phyloP scores from a whole-genome alignment of 1,284 basidiomycete genomes.

The Pholiota adiposa region DNA sequence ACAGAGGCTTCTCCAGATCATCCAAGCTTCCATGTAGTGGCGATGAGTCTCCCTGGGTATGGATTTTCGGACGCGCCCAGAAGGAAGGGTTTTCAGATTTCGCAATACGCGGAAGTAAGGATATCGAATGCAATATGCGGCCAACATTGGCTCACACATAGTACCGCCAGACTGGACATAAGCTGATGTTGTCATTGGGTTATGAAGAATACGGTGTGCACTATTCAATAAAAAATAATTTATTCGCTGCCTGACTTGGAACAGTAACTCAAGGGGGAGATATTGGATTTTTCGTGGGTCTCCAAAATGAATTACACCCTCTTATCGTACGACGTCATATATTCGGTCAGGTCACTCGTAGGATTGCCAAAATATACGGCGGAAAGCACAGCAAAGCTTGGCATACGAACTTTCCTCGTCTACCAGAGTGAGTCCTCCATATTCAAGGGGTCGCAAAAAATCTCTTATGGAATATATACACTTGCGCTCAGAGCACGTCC shows the following conservation, averaged over 20 bases:
- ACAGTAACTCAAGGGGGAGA: constrained; percentile 23
- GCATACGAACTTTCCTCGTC: constrained; percentile 46
- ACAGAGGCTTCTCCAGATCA: constrained; percentile 41
- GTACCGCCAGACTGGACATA: constrained; percentile 40
- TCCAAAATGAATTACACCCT: background rate
- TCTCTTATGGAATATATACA: background rate
- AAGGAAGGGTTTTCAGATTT: constrained; percentile 30
- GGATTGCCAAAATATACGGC: constrained; percentile 45
- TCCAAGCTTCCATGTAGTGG: constrained; percentile 63
- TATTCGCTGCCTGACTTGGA: background rate
- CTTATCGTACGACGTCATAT: background rate
- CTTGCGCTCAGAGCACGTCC: constrained; percentile 26
- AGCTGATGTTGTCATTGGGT: constrained; percentile 53
- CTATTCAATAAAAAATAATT: background rate
- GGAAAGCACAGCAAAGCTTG: constrained; percentile 45
- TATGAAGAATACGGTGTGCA: constrained; percentile 51
- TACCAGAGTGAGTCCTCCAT: constrained; percentile 20
- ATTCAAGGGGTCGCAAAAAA: background rate
- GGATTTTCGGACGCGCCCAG: constrained; percentile 52
- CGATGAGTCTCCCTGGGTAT: constrained; percentile 53
- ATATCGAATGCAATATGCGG: background rate
- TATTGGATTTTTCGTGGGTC: constrained; percentile 11
- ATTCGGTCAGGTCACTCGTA: constrained; percentile 39
- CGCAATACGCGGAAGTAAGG: constrained; percentile 44
- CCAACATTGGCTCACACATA: background rate